Evolutionary conservation across 441 rosid genomes (phyloP).

Genomic region (Macaranga tanarius): DNA sequence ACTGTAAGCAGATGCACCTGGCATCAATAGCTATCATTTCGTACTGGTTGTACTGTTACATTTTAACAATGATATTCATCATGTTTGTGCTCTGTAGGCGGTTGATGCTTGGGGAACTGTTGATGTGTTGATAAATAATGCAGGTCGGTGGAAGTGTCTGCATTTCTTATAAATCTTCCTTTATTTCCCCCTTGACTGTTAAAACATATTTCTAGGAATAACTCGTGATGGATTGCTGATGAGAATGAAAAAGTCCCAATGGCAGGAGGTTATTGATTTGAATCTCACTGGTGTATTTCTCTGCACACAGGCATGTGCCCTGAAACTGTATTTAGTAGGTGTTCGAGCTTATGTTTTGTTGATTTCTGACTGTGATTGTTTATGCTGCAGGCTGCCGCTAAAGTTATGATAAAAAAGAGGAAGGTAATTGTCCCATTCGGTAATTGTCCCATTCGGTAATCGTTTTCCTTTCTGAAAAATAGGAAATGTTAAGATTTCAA

Average conservation of each 20-base stretch:
- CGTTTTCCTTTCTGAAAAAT: too few relatives aligned
- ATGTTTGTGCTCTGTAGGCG: conserved; percentile 67
- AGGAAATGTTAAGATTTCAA: too few relatives aligned
- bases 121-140: conserved; percentile 84
- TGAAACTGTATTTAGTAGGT: too few relatives aligned
- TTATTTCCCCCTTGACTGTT: neutral
- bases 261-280: conserved; percentile 91
- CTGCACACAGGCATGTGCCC: conserved; percentile 71
- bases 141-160: conserved; percentile 44
- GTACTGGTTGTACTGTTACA: conserved; percentile 14
- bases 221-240: conserved; percentile 78
- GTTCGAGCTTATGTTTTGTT: neutral
- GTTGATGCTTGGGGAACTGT: conserved; percentile 91
- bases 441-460: neutral
- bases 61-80: conserved; percentile 9
- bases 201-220: conserved; percentile 59
- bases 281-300: conserved; percentile 95
- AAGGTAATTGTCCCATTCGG: conserved; percentile 46
- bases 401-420: conserved; percentile 92
- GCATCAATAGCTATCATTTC: too few relatives aligned
- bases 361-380: conserved; percentile 27
- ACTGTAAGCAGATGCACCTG: conserved; percentile 46
- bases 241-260: conserved; percentile 87
- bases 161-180: conserved; percentile 17
- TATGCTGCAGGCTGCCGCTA: conserved; percentile 77